These are phyloP conservation scores for Didymellaceae sp. DNA, from an alignment of 2,329 filamentous ascomycete species.

Conservation along the genomic window DNA sequence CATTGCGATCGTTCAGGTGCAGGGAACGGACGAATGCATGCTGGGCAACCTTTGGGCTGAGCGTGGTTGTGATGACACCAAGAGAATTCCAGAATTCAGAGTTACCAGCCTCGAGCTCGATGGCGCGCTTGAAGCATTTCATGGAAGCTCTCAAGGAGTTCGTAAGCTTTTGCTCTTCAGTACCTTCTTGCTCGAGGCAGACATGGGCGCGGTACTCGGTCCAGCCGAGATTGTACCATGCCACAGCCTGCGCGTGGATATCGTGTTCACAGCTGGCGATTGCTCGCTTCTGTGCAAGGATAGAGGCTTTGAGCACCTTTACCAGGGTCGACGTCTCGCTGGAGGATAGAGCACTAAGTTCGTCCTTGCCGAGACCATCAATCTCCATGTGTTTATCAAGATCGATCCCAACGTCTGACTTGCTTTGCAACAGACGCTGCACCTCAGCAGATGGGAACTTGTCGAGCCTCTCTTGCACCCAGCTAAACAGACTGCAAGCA, in stretches of 20 bases:
- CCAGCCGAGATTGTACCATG: conserved; percentile 97
- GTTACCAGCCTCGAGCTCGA: conserved; percentile 93
- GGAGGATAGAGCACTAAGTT: conserved; percentile 34
- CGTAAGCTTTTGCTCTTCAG: conserved; percentile 55
- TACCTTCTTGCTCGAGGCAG: conserved; percentile 60
- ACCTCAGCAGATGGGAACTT: conserved; percentile 69
- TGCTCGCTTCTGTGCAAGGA: conserved; percentile 87
- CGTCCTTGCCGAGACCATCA: conserved; percentile 65
- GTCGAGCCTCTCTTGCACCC: conserved; percentile 70
- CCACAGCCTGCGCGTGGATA: conserved; percentile 87
- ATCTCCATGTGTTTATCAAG: conserved; percentile 69
- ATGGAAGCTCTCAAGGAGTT: conserved; percentile 81
- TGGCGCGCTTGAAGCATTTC: conserved; percentile 91
- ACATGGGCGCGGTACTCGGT: conserved; percentile 83
- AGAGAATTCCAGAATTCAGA: conserved; percentile 97
- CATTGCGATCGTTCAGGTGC: conserved; percentile 87
- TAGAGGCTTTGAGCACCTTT: conserved; percentile 71
- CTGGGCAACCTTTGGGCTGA: conserved; percentile 88
- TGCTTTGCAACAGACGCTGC: conserved; percentile 62
- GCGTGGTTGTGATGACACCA: conserved; percentile 84
- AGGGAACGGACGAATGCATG: conserved; percentile 91
- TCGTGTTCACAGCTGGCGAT: conserved; percentile 76
- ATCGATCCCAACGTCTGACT: conserved; percentile 58
- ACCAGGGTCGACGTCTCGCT: conserved; percentile 50
- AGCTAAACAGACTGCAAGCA: conserved; percentile 83